Evolutionary conservation across 805 yeast species (phyloP).

Genomic region (Clavispora asparagi): DNA sequence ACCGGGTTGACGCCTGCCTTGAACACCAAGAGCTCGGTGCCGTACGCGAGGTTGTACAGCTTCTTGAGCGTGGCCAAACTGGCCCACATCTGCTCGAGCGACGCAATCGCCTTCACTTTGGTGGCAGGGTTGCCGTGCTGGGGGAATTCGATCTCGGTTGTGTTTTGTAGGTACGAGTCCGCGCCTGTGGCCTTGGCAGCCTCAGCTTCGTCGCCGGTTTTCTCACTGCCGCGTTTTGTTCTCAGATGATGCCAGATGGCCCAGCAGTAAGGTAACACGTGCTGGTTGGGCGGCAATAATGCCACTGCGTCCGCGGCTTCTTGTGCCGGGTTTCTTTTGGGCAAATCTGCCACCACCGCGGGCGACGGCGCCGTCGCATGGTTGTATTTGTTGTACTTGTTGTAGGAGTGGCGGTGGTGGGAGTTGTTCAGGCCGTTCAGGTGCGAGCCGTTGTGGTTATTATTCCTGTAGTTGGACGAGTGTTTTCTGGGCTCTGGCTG

Average conservation of each 20-base stretch:
- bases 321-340: slow-evolving; percentile 32
- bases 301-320: slow-evolving; percentile 27
- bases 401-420: slow-evolving; percentile 6
- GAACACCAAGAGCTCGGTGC: slow-evolving; percentile 53
- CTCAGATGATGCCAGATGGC: slow-evolving; percentile 45
- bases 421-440: slow-evolving; percentile 5
- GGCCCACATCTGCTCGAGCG: slow-evolving; percentile 52
- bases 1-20: slow-evolving; percentile 57
- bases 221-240: slow-evolving; percentile 17
- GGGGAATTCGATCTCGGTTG: slow-evolving; percentile 38
- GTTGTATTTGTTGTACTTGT: slow-evolving; percentile 7
- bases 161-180: slow-evolving; percentile 44
- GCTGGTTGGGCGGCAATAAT: slow-evolving; percentile 20
- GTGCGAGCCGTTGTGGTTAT: slow-evolving; percentile 4
- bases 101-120: slow-evolving; percentile 30
- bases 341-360: slow-evolving; percentile 17
- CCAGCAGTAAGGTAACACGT: slow-evolving; percentile 45
- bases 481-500: slow-evolving; percentile 3
- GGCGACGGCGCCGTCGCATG: slow-evolving; percentile 1
- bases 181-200: slow-evolving; percentile 20
- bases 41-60: slow-evolving; percentile 35
- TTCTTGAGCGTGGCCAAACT: slow-evolving; percentile 35
- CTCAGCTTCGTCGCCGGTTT: slow-evolving; percentile 7
- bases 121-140: slow-evolving; percentile 15
- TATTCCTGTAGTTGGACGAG: slow-evolving; percentile 1